A percentile compares a stretch with the other conserved stretches of the same genome.
phyloP scores from a whole-genome alignment of 176 grass and related monocot genomes.

The Hsuehochloa calcarea region DNA sequence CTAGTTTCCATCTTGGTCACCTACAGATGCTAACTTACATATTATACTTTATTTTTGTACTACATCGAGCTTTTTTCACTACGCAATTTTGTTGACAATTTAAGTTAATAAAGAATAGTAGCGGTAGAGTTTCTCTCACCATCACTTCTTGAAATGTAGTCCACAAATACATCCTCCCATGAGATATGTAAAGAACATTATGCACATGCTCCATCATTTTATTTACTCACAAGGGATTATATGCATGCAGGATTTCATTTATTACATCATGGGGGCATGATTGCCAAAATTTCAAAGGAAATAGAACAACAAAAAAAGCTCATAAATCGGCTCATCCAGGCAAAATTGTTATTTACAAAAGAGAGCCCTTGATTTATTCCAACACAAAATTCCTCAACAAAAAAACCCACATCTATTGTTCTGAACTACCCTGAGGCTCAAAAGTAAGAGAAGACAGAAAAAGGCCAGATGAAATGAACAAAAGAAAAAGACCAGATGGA shows the following conservation, averaged over 20 bases:
- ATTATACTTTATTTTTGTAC: background rate
- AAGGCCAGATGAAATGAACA: no score
- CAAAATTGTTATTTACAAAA: no score
- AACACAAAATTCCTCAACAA: no score
- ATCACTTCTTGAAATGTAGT: background rate
- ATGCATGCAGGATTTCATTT: no score
- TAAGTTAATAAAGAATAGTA: background rate
- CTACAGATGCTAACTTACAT: background rate
- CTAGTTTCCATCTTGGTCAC: no score
- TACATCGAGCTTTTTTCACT: background rate
- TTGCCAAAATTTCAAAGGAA: background rate
- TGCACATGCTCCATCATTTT: background rate
- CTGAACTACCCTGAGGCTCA: no score
- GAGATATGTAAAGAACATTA: background rate
- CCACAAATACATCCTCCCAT: background rate
- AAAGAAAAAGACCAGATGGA: no score
- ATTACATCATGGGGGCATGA: background rate
- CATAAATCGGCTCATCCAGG: no score
- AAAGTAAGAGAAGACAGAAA: no score
- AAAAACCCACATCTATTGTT: no score
- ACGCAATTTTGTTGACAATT: background rate
- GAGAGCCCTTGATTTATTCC: no score
- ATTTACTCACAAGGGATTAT: background rate
- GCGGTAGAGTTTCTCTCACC: background rate
- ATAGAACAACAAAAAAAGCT: no score